Base-by-base conservation (phyloP, 1,284 basidiomycete species). In the Coniophora puteana region DNA sequence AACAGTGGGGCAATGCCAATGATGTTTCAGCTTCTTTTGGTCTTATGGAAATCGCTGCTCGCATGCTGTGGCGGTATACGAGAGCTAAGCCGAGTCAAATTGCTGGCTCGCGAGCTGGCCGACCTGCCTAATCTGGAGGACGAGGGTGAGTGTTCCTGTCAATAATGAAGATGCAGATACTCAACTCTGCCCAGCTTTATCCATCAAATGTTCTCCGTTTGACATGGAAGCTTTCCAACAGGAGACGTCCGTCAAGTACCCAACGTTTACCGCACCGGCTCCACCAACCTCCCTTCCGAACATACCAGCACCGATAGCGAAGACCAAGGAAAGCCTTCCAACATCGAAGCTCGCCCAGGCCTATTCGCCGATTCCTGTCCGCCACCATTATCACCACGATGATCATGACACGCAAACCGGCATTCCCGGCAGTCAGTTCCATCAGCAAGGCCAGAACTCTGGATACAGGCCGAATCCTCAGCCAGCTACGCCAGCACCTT, bases 41-140 rank as follows among this genome's bases (percentile, higher is more conserved):
- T 99, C 1, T 69, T 97, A 1, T 99, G 96, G 96, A 99, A 99
- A 65, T 85, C 90, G 0, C 67, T 99, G 22, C 71, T 99, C 25
- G 85, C 90, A 23, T 95, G 91, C 59, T 85, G 94, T 51, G 96
- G 96, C 23, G 96, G 96, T 3, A 77, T 94, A 50, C 79, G 85
- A 45, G 95, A 99, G 52, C 76, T 93, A 21, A 71, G 72, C 7
- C 79, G 91, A 36, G 91, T 89, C 39, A 96, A 95, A 67, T 82
- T 76, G 36, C 71, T 97, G 3, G 81, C 90, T 2, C 78, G 96
- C 41, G 91, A 97, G 54, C 72, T 96, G 51, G 80, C 76, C 18
- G 83, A 83, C 1, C 67, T 94, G 18, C 76, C 80, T 4, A 58
- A 72, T 4, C 65, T 77, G 10, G 67, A 68, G n/a, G 83, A 89